These are phyloP conservation scores for Tuber calosporum DNA, from an alignment of 495 filamentous ascomycete species.

Conservation along the genomic window DNA sequence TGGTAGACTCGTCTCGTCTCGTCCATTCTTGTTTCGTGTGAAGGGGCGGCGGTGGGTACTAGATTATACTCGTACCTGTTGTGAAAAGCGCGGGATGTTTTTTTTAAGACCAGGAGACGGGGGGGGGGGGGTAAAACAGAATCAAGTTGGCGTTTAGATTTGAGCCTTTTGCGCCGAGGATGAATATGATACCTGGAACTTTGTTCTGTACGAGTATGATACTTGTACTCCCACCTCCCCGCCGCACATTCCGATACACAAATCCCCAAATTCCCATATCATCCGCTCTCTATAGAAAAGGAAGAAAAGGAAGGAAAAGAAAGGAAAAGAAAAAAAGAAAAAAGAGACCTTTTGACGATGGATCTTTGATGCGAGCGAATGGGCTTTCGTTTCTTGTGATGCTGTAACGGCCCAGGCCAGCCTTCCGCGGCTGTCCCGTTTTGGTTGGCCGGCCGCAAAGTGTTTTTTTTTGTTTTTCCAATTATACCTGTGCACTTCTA, in stretches of 20 bases:
- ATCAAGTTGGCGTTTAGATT: neutral
- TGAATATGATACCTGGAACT: neutral
- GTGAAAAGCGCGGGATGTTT: neutral
- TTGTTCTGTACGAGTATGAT: neutral
- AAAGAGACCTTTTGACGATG: neutral
- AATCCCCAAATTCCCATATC: too few species aligned
- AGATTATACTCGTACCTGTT: neutral
- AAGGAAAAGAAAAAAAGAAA: neutral
- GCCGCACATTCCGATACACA: too few species aligned
- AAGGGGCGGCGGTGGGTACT: too few species aligned
- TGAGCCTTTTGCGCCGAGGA: too few species aligned
- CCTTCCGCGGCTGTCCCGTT: neutral
- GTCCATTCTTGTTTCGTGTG: neutral
- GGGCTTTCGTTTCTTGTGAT: too few species aligned
- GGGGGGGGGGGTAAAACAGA: neutral
- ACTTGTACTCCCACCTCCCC: too few species aligned
- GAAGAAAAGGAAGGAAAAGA: neutral
- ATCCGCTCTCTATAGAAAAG: too few species aligned
- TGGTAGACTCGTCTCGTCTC: neutral
- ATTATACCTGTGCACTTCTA: too few species aligned
- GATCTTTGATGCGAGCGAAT: slow-evolving; percentile 3
- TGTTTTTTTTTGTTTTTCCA: too few species aligned
- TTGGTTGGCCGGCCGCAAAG: neutral
- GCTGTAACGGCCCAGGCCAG: too few species aligned
- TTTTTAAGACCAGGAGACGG: neutral